A percentile compares a stretch with the other conserved stretches of the same genome.
Evolutionary conservation across 192 early-diverging fungal species (phyloP).

Genomic region (Coemansia sp.): DNA sequence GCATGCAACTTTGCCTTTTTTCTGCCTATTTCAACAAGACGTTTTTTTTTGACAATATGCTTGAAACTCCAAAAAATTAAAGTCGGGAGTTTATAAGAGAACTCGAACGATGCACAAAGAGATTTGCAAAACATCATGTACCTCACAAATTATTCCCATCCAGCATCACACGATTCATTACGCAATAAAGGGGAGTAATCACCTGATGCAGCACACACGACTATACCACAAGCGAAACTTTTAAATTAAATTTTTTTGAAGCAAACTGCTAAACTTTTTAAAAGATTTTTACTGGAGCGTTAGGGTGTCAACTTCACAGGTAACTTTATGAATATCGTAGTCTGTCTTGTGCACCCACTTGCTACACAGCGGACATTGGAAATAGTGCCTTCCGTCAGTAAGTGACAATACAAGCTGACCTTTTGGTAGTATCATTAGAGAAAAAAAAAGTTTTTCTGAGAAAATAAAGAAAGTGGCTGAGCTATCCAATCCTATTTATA

Average conservation of each 20-base stretch:
- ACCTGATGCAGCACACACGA: neutral
- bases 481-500: too few relatives aligned
- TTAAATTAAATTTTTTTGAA: neutral
- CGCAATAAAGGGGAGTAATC: neutral
- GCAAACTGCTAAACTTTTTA: neutral
- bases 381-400: neutral
- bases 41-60: slow-evolving; percentile 4
- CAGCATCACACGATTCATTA: neutral
- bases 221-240: neutral
- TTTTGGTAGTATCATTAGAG: neutral
- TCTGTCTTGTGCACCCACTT: neutral
- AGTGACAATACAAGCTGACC: neutral
- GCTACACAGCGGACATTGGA: neutral
- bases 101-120: too few relatives aligned
- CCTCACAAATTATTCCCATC: too few relatives aligned
- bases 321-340: neutral
- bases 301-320: neutral
- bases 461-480: too few relatives aligned
- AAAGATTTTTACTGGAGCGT: neutral
- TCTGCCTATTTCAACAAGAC: slow-evolving; percentile 1
- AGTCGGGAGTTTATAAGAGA: too few relatives aligned
- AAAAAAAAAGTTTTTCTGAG: neutral
- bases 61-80: too few relatives aligned
- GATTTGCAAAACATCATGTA: slow-evolving; percentile 7
- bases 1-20: slow-evolving; percentile 3